Conservation (phyloP, 2,329 filamentous ascomycete species). For the Lachnellula cervina region DNA sequence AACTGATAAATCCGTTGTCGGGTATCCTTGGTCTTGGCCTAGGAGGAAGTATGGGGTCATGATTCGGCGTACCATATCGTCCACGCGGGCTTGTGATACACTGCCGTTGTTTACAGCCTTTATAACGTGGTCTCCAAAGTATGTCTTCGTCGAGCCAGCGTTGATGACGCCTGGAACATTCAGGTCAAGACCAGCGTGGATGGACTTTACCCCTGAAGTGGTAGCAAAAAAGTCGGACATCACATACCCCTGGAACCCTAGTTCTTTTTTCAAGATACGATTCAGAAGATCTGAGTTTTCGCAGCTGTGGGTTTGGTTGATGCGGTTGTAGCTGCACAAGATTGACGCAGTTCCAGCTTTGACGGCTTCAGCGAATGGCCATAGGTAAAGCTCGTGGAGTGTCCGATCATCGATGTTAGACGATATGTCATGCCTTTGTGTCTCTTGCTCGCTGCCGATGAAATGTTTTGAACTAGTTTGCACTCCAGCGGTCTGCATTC, state of each 20-base stretch:
- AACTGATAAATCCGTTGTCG: conserved; percentile 39
- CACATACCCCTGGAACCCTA: conserved; percentile 46
- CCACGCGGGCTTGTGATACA: conserved; percentile 58
- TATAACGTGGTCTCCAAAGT: conserved; percentile 29
- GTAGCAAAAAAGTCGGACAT: conserved; percentile 37
- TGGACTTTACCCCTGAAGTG: conserved; percentile 37
- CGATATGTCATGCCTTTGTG: conserved; percentile 7
- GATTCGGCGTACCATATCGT: conserved; percentile 63
- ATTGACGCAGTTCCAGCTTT: conserved; percentile 69
- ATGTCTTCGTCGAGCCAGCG: not conserved
- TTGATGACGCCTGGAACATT: conserved; percentile 37
- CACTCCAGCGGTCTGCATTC: conserved; percentile 64
- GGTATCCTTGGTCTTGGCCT: conserved; percentile 44
- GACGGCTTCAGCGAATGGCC: conserved; percentile 62
- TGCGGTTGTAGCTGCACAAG: conserved; percentile 72
- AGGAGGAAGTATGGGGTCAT: conserved; percentile 49
- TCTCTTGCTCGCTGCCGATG: conserved; percentile 51
- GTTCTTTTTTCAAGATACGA: conserved; percentile 44
- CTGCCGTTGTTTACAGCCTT: conserved; percentile 59
- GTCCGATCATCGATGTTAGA: conserved; percentile 65
- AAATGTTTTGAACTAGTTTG: conserved; percentile 58
- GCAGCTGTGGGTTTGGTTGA: conserved; percentile 46
- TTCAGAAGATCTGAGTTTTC: conserved; percentile 43
- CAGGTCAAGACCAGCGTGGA: conserved; percentile 41
- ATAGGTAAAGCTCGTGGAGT: conserved; percentile 71